These are phyloP conservation scores for Boletus sp. DNA, from an alignment of 768 basidiomycete genomes.

Conservation along the genomic window DNA sequence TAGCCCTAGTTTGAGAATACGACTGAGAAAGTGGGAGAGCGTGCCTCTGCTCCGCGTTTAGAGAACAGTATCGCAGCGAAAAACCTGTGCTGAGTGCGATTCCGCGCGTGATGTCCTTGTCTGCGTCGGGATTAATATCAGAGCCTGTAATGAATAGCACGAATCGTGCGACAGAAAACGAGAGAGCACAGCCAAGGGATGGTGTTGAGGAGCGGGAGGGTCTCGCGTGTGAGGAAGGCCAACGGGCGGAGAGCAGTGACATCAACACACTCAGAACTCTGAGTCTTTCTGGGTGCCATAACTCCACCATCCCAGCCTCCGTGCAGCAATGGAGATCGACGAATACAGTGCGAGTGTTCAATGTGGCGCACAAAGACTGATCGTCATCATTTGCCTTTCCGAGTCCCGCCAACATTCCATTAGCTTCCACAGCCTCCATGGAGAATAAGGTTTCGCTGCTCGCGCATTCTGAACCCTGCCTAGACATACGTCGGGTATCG, in stretches of 20 bases:
- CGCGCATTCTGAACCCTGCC: slow-evolving; percentile 35
- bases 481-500: slow-evolving; percentile 28
- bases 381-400: slow-evolving; percentile 51
- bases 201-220: slow-evolving; percentile 34
- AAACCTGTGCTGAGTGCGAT: slow-evolving; percentile 55
- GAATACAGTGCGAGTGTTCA: slow-evolving; percentile 43
- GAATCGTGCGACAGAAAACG: slow-evolving; percentile 57
- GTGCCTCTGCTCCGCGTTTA: slow-evolving; percentile 26
- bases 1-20: slow-evolving; percentile 45
- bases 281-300: slow-evolving; percentile 63
- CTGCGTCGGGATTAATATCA: slow-evolving; percentile 75
- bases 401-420: slow-evolving; percentile 41
- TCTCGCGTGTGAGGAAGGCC: slow-evolving; percentile 8
- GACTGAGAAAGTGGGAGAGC: slow-evolving; percentile 22
- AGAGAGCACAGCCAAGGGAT: slow-evolving; percentile 53
- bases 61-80: slow-evolving; percentile 53
- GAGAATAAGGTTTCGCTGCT: slow-evolving; percentile 53
- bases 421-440: slow-evolving; percentile 53
- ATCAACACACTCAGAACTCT: slow-evolving; percentile 51
- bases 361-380: slow-evolving; percentile 33
- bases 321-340: slow-evolving; percentile 47
- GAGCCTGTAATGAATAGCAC: slow-evolving; percentile 70
- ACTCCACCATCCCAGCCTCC: slow-evolving; percentile 59
- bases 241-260: slow-evolving; percentile 31
- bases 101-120: slow-evolving; percentile 64